A percentile compares a stretch with the other conserved stretches of the same genome.
These are phyloP conservation scores for Rhododendron kiyosumense DNA, from an alignment of 148 eudicot genomes.

Conservation along the genomic window DNA sequence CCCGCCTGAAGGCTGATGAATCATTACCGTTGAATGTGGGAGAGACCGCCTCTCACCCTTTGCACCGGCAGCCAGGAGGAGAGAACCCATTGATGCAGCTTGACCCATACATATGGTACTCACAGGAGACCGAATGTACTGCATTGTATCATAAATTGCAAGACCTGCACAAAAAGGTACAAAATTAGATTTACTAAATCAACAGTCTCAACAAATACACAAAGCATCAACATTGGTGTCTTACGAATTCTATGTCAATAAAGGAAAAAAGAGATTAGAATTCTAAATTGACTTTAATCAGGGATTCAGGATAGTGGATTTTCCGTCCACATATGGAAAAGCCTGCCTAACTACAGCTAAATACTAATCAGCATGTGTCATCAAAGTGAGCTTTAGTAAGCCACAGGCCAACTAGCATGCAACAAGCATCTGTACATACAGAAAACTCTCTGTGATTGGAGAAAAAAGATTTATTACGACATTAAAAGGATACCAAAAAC, in stretches of 20 bases:
- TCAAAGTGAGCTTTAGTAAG: not conserved
- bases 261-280: not conserved
- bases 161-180: slow-evolving; percentile 51
- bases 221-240: not conserved
- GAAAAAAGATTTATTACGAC: not conserved
- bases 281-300: not conserved
- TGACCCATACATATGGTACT: slow-evolving; percentile 90
- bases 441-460: not conserved
- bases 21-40: slow-evolving; percentile 88
- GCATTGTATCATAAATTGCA: slow-evolving; percentile 98
- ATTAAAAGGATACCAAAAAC: not conserved
- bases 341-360: not conserved
- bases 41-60: slow-evolving; percentile 89
- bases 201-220: not conserved
- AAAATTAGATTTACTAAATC: not conserved
- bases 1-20: slow-evolving; percentile 98
- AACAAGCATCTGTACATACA: not conserved
- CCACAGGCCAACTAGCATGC: not conserved
- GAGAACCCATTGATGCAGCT: slow-evolving; percentile 95
- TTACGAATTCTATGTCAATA: not conserved
- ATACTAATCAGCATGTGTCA: not conserved
- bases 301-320: not conserved
- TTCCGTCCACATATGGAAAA: not conserved
- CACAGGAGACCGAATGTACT: slow-evolving; percentile 94
- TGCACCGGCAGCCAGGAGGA: slow-evolving; percentile 85